phyloP scores from a whole-genome alignment of 495 filamentous ascomycete species.

The Chaetomidium leptoderma region DNA sequence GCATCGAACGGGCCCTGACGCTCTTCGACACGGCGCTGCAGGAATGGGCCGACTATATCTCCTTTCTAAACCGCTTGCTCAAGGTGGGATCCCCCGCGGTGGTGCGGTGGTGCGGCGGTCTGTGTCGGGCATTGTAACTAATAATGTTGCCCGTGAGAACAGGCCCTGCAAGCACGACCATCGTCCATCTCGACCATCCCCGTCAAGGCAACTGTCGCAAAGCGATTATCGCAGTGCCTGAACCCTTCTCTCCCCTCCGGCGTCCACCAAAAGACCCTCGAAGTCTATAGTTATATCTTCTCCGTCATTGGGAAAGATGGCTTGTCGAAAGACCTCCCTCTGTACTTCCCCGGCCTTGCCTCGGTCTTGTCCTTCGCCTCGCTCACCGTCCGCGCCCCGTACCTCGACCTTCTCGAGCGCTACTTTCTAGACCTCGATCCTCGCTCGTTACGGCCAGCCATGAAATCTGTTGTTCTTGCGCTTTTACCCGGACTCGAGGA shows the following conservation, averaged over 20 bases:
- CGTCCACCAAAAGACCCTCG: constrained; percentile 96
- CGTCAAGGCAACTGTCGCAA: constrained; percentile 77
- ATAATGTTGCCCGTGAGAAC: constrained; percentile 1
- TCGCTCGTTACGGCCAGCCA: constrained; percentile 69
- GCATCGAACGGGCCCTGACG: constrained; percentile 80
- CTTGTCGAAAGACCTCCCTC: constrained; percentile 70
- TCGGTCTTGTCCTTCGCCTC: constrained; percentile 90
- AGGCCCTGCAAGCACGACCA: constrained; percentile 88
- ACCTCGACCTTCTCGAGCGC: constrained; percentile 76
- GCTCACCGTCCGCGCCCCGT: constrained; percentile 76
- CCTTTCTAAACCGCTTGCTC: constrained; percentile 83
- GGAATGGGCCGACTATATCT: constrained; percentile 99
- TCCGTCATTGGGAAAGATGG: constrained; percentile 67
- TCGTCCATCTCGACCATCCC: constrained; percentile 67
- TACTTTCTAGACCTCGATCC: constrained; percentile 69
- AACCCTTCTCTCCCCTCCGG: constrained; percentile 90
- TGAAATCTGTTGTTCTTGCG: constrained; percentile 82
- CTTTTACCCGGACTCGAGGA: constrained; percentile 91
- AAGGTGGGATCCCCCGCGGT: constrained; percentile 55
- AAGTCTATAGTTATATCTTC: constrained; percentile 90
- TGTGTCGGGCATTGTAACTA: constrained; percentile 16
- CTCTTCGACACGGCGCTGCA: constrained; percentile 90
- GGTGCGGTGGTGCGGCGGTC: background rate
- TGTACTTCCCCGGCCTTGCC: constrained; percentile 86
- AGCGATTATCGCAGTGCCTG: constrained; percentile 89